Conservation (phyloP, 2,329 filamentous ascomycete genomes). For the Nigrospora sphaerica region DNA sequence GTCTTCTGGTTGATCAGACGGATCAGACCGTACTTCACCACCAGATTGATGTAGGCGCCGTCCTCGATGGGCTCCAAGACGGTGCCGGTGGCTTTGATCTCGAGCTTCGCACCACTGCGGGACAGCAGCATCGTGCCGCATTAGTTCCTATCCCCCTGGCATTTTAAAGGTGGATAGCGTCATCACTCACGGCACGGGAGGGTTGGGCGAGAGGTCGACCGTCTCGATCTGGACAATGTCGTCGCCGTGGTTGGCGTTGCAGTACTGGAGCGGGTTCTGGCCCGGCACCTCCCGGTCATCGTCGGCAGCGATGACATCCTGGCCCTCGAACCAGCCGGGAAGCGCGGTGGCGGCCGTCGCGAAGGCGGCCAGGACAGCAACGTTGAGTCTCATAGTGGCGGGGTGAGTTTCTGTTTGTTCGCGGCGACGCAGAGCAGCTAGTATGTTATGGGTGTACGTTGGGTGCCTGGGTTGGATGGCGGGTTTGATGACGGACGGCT, state of each 20-base stretch:
- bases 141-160: not conserved
- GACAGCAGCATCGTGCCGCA: not conserved
- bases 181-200: slow-evolving; percentile 61
- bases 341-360: slow-evolving; percentile 31
- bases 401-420: not conserved
- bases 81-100: slow-evolving; percentile 72
- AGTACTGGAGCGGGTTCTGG: slow-evolving; percentile 79
- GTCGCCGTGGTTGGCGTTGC: slow-evolving; percentile 54
- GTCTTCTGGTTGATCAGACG: slow-evolving; percentile 73
- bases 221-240: slow-evolving; percentile 71
- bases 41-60: slow-evolving; percentile 74
- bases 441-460: too few relatives aligned
- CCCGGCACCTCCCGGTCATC: slow-evolving; percentile 65
- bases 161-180: not conserved
- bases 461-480: too few relatives aligned
- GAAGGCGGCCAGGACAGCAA: slow-evolving; percentile 36
- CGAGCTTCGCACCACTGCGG: slow-evolving; percentile 65
- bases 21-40: slow-evolving; percentile 93
- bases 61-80: slow-evolving; percentile 65
- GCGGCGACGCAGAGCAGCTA: too few relatives aligned
- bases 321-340: slow-evolving; percentile 37
- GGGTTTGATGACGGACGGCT: too few relatives aligned
- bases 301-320: slow-evolving; percentile 40
- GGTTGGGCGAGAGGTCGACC: slow-evolving; percentile 80
- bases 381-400: slow-evolving; percentile 32